Conservation (phyloP, 208 protist species). For the Leishmania turanica region DNA sequence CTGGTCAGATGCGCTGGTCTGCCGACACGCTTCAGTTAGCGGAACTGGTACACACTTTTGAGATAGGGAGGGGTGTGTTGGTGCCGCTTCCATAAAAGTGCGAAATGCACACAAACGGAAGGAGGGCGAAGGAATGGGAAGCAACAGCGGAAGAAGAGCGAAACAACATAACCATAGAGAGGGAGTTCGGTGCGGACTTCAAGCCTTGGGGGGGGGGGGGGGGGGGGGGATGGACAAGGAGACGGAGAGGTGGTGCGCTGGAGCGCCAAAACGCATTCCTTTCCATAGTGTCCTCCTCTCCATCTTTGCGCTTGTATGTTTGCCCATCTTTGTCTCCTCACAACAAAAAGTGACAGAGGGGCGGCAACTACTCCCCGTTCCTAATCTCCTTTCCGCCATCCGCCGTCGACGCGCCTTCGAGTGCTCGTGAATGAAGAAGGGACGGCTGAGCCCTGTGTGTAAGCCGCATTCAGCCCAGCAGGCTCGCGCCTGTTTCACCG, state of each 20-base stretch:
- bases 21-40: slow-evolving; percentile 1
- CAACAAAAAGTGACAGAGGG: not conserved
- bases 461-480: not conserved
- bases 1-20: not conserved
- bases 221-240: not conserved
- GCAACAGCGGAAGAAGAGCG: not conserved
- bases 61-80: not conserved
- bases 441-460: not conserved
- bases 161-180: not conserved
- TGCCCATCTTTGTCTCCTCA: not conserved
- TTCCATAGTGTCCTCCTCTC: not conserved
- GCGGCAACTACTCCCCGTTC: not conserved
- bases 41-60: not conserved
- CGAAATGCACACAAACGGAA: not conserved
- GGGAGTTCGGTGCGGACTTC: not conserved
- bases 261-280: not conserved
- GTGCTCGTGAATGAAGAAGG: not conserved
- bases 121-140: not conserved
- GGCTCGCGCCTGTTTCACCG: not conserved
- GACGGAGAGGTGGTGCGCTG: not conserved
- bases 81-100: not conserved
- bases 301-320: not conserved
- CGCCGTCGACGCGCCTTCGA: not conserved
- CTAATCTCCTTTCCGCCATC: not conserved
- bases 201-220: not conserved